phyloP scores from a whole-genome alignment of 139 green algal species.

The Volvox reticuliferus region DNA sequence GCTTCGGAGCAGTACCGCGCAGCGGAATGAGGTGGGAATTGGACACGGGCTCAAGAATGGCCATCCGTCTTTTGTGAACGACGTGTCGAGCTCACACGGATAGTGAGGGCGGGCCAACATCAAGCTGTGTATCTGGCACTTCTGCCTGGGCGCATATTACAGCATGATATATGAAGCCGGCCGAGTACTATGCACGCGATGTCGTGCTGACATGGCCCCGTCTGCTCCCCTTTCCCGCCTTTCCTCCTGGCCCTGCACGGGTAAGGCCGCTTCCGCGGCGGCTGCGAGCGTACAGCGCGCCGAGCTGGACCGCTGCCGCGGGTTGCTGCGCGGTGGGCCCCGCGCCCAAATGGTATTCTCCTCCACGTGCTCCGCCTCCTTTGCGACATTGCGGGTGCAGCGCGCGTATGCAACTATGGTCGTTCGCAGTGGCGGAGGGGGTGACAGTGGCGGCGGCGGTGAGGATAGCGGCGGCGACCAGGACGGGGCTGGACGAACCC shows the following conservation, averaged over 20 bases:
- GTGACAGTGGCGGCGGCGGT: background rate
- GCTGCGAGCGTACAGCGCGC: background rate
- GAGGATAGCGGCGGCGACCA: constrained; percentile 4
- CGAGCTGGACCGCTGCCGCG: constrained; percentile 25
- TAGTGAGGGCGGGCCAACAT: no score
- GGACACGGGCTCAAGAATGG: no score
- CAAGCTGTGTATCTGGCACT: no score
- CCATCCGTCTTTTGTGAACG: no score
- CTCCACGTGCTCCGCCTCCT: background rate
- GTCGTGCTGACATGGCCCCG: background rate
- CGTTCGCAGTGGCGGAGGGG: background rate
- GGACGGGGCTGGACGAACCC: background rate
- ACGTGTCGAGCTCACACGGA: no score
- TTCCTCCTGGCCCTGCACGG: no score
- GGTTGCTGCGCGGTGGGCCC: background rate
- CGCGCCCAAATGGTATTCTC: background rate
- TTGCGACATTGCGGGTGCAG: background rate
- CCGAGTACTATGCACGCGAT: no score
- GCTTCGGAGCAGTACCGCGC: background rate
- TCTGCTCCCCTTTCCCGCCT: no score
- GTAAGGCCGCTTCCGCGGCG: background rate
- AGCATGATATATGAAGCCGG: no score
- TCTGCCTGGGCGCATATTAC: no score
- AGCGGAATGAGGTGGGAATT: background rate
- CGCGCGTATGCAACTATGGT: constrained; percentile 49